Percentiles rank a stretch among this genome's conserved stretches.
These are phyloP conservation scores for Macrophomina pseudophaseolina DNA, from an alignment of 2,329 filamentous ascomycete species.

Conservation along the genomic window DNA sequence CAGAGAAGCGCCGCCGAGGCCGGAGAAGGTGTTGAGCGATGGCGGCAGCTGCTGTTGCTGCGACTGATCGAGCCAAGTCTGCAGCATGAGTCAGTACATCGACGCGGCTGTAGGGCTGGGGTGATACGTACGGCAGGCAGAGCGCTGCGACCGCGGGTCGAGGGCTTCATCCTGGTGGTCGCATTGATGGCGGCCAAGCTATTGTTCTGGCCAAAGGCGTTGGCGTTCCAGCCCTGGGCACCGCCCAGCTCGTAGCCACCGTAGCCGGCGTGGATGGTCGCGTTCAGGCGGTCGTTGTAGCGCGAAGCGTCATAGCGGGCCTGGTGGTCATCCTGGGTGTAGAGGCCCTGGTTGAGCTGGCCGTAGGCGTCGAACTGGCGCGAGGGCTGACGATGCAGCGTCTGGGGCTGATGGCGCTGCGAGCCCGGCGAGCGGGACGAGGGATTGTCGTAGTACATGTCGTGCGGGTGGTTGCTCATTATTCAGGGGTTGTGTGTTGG, in stretches of 20 bases:
- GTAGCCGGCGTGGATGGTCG: conserved; percentile 64
- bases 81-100: conserved; percentile 30
- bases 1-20: conserved; percentile 43
- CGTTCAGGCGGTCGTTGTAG: conserved; percentile 64
- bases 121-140: conserved; percentile 72
- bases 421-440: conserved; percentile 75
- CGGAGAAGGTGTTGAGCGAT: conserved; percentile 45
- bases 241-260: conserved; percentile 70
- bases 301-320: conserved; percentile 58
- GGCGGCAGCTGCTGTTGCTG: conserved; percentile 53
- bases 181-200: conserved; percentile 65
- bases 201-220: conserved; percentile 70
- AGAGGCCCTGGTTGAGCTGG: conserved; percentile 67
- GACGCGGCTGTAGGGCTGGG: conserved; percentile 9
- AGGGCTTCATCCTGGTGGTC: conserved; percentile 61
- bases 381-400: conserved; percentile 72
- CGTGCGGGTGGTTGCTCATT: conserved; percentile 45
- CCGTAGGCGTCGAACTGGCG: conserved; percentile 78
- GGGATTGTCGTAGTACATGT: conserved; percentile 76
- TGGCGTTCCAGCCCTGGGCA: conserved; percentile 82
- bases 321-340: conserved; percentile 70
- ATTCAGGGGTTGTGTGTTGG: conserved; percentile 15
- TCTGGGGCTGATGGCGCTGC: conserved; percentile 69
- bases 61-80: conserved; percentile 68
- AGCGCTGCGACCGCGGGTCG: conserved; percentile 60